Percentiles rank a stretch among this genome's conserved stretches.
These are phyloP conservation scores for Rhizopogon roseolus DNA, from an alignment of 768 basidiomycete genomes.

Conservation along the genomic window DNA sequence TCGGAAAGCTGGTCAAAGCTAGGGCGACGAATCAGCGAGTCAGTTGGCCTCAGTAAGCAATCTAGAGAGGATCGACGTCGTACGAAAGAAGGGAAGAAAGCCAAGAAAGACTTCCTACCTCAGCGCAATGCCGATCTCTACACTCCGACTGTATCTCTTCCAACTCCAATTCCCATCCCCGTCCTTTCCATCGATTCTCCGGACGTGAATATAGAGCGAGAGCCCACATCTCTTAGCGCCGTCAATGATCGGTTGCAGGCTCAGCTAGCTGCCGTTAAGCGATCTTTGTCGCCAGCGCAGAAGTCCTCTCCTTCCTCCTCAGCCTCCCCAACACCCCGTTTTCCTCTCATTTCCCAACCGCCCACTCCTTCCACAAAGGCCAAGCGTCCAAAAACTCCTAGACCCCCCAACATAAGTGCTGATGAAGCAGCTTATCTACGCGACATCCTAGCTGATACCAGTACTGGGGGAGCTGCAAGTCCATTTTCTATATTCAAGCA, in stretches of 20 bases:
- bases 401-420: slow-evolving; percentile 47
- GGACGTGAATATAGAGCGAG: slow-evolving; percentile 10
- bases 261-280: slow-evolving; percentile 22
- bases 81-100: slow-evolving; percentile 31
- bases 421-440: slow-evolving; percentile 66
- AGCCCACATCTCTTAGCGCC: slow-evolving; percentile 16
- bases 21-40: slow-evolving; percentile 57
- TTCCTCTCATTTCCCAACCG: slow-evolving; percentile 22
- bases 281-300: slow-evolving; percentile 17
- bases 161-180: slow-evolving; percentile 6
- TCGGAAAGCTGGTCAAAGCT: slow-evolving; percentile 58
- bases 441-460: slow-evolving; percentile 62
- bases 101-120: slow-evolving; percentile 19
- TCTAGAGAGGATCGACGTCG: slow-evolving; percentile 21
- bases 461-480: slow-evolving; percentile 33
- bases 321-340: slow-evolving; percentile 13
- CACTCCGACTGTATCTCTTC: slow-evolving; percentile 7
- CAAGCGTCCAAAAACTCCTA: slow-evolving; percentile 36
- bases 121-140: slow-evolving; percentile 24
- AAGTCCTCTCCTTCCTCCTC: slow-evolving; percentile 15
- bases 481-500: slow-evolving; percentile 50
- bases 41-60: slow-evolving; percentile 40
- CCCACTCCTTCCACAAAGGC: slow-evolving; percentile 26
- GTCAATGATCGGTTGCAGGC: slow-evolving; percentile 21
- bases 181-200: slow-evolving; percentile 4